Conservation (phyloP, 2,329 filamentous ascomycete species). For the Nemania abortiva region DNA sequence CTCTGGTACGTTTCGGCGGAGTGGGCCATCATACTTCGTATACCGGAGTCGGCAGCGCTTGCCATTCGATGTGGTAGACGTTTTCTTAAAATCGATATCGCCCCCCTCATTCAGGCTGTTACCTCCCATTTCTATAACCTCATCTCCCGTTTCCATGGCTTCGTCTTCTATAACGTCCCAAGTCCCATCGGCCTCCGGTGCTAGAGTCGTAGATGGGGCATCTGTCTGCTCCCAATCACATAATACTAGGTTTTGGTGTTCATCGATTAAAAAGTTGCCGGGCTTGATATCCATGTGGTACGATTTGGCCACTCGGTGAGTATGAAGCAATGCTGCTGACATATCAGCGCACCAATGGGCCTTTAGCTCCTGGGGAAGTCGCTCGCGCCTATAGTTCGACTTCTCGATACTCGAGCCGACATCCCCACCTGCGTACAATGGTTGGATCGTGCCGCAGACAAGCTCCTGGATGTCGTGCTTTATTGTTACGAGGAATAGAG, state of each 20-base stretch:
- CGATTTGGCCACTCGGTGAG: background rate
- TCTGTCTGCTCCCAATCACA: background rate
- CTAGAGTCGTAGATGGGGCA: background rate
- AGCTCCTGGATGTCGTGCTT: background rate
- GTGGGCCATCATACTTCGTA: background rate
- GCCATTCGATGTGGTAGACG: background rate
- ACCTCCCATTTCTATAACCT: too few species aligned
- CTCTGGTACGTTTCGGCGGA: background rate
- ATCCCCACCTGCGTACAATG: background rate
- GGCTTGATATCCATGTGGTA: background rate
- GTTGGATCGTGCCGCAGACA: background rate
- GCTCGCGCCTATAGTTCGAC: background rate
- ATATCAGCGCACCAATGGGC: background rate
- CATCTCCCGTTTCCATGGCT: too few species aligned
- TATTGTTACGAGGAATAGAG: background rate
- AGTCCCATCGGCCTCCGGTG: background rate
- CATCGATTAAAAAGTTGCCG: background rate
- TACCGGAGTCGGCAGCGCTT: background rate
- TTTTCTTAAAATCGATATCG: too few species aligned
- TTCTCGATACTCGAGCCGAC: background rate
- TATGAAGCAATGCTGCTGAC: background rate
- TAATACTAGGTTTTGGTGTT: background rate
- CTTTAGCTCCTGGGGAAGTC: background rate
- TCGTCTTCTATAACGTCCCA: background rate
- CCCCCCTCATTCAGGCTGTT: too few species aligned